Percentiles rank a stretch among this genome's conserved stretches.
Evolutionary conservation across 2,329 filamentous ascomycete genomes (phyloP).

Genomic region (Neopestalotiopsis clavispora): DNA sequence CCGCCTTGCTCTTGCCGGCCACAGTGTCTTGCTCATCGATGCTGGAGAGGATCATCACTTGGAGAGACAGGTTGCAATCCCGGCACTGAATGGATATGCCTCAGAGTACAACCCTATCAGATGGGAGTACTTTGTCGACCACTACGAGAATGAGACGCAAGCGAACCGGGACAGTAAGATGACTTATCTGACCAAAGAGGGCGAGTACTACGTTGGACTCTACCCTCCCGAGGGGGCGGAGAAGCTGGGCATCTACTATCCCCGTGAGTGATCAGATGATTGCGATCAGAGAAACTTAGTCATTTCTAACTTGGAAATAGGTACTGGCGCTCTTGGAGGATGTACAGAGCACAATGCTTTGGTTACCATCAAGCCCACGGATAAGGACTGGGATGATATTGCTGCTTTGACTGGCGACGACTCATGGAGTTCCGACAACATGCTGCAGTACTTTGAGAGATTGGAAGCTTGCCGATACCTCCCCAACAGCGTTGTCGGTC

Average conservation of each 20-base stretch:
- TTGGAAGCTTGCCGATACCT: constrained; percentile 31
- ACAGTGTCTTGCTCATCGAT: constrained; percentile 43
- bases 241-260: constrained; percentile 61
- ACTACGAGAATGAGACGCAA: constrained; percentile 59
- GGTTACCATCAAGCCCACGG: constrained; percentile 44
- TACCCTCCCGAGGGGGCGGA: constrained; percentile 56
- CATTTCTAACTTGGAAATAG: background rate
- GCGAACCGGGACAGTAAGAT: constrained; percentile 64
- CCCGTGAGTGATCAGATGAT: constrained; percentile 44
- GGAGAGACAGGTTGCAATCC: constrained; percentile 55
- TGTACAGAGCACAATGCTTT: constrained; percentile 31
- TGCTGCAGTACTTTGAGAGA: constrained; percentile 31
- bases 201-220: constrained; percentile 56
- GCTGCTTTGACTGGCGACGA: constrained; percentile 38
- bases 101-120: constrained; percentile 60
- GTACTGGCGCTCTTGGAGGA: constrained; percentile 47
- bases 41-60: constrained; percentile 55
- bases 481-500: constrained; percentile 43
- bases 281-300: background rate
- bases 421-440: constrained; percentile 29
- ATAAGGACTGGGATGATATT: constrained; percentile 49
- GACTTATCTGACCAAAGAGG: constrained; percentile 57
- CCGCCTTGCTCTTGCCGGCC: constrained; percentile 63
- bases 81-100: constrained; percentile 56
- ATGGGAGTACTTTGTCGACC: constrained; percentile 70